Percentiles rank a stretch among this genome's conserved stretches.
Conservation (phyloP, 192 early-diverging fungal genomes). For the Coemansia sp. region DNA sequence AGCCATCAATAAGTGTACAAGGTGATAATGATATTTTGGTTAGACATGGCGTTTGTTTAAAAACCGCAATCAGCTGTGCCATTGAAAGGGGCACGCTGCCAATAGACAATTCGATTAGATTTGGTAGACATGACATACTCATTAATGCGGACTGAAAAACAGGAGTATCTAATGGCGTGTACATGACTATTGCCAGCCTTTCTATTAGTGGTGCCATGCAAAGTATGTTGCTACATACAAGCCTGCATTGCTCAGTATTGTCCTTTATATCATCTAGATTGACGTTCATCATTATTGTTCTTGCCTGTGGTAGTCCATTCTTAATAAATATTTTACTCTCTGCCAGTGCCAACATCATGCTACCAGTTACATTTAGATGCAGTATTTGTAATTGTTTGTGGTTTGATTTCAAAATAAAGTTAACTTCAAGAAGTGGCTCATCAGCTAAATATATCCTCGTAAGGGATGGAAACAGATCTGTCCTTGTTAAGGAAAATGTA, state of each 20-base stretch:
- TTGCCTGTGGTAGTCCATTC: slow-evolving; percentile 3
- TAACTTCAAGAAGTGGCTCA: not conserved
- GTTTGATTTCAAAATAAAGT: not conserved
- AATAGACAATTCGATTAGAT: not conserved
- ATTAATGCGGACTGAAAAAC: not conserved
- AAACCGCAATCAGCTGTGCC: not conserved
- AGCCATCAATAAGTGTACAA: not conserved
- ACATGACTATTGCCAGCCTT: not conserved
- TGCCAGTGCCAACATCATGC: not conserved
- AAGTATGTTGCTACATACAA: not conserved
- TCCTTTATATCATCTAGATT: not conserved
- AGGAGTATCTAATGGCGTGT: not conserved
- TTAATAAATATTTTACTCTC: slow-evolving; percentile 3
- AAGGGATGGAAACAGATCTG: not conserved
- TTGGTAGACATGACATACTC: not conserved
- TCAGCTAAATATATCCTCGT: not conserved
- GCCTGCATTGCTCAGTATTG: not conserved
- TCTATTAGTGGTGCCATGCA: not conserved
- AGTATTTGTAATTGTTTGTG: not conserved
- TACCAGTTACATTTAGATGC: not conserved
- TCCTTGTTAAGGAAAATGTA: not conserved
- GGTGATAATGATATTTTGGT: not conserved
- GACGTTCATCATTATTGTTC: not conserved
- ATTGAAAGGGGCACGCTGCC: not conserved
- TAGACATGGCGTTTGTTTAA: not conserved